Evolutionary conservation across 2,329 filamentous ascomycete species (phyloP).

Genomic region (Ophiostoma montium): DNA sequence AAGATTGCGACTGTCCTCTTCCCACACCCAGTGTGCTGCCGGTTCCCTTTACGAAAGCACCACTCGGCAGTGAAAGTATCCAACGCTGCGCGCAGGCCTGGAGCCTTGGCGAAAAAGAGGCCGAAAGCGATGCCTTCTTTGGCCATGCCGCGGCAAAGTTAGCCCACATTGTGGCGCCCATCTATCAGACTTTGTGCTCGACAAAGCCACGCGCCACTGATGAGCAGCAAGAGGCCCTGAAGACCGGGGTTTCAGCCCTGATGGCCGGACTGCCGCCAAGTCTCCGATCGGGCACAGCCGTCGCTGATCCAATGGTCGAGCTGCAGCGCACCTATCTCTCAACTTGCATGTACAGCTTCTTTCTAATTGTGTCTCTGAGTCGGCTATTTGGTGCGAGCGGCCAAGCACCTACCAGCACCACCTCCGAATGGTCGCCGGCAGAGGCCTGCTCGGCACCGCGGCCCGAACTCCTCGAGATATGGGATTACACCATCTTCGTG

Average conservation of each 20-base stretch:
- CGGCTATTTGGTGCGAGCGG: background rate
- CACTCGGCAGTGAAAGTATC: background rate
- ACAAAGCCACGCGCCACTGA: background rate
- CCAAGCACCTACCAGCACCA: background rate
- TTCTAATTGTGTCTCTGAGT: slow-evolving; percentile 1
- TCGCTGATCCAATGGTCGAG: background rate
- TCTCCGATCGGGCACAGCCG: background rate
- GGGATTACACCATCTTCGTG: slow-evolving; percentile 6
- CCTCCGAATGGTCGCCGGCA: background rate
- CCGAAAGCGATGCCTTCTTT: slow-evolving; percentile 1
- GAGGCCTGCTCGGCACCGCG: background rate
- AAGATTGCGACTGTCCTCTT: slow-evolving; percentile 14
- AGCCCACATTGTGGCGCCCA: background rate
- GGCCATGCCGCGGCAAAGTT: background rate
- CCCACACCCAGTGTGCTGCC: background rate
- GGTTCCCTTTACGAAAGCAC: background rate
- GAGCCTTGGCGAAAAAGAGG: background rate
- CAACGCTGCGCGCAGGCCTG: background rate
- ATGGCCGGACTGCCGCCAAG: background rate
- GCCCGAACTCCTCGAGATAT: slow-evolving; percentile 5
- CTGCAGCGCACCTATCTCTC: slow-evolving; percentile 7
- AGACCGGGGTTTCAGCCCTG: background rate
- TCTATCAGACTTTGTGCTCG: slow-evolving; percentile 7
- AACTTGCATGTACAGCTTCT: slow-evolving; percentile 5
- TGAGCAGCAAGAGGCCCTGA: background rate